Conservation (phyloP, 2,329 filamentous ascomycete species). For the Claviceps sp. region DNA sequence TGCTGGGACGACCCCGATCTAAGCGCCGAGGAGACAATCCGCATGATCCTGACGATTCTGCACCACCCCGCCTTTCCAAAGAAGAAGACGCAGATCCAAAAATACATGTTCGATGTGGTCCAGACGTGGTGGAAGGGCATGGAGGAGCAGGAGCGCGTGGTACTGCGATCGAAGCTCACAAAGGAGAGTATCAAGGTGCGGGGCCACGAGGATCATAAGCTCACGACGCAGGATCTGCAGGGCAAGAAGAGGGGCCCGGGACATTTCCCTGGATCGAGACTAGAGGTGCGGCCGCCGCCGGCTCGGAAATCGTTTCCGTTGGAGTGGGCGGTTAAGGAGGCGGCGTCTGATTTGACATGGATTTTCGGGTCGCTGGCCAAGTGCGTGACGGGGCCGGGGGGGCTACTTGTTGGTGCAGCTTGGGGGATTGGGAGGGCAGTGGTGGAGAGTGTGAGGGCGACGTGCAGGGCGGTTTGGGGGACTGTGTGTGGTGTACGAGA, state of each 20-base stretch:
- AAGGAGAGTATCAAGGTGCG: slow-evolving; percentile 14
- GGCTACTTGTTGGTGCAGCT: background rate
- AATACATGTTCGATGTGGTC: slow-evolving; percentile 71
- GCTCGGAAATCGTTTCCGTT: slow-evolving; percentile 11
- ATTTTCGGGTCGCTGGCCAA: slow-evolving; percentile 8
- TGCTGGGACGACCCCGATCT: slow-evolving; percentile 59
- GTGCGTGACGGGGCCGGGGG: slow-evolving; percentile 4
- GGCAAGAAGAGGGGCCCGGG: slow-evolving; percentile 13
- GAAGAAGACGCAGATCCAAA: slow-evolving; percentile 58
- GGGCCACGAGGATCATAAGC: slow-evolving; percentile 16
- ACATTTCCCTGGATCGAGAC: slow-evolving; percentile 14
- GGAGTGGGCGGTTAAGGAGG: slow-evolving; percentile 11
- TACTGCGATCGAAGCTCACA: slow-evolving; percentile 12
- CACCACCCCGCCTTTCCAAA: slow-evolving; percentile 75
- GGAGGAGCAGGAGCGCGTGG: slow-evolving; percentile 10
- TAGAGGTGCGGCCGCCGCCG: slow-evolving; percentile 11
- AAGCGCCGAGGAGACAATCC: slow-evolving; percentile 58
- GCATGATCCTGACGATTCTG: slow-evolving; percentile 63
- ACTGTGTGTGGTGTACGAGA: background rate
- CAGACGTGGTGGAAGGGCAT: slow-evolving; percentile 56
- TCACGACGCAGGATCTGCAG: slow-evolving; percentile 13
- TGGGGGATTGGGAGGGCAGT: background rate
- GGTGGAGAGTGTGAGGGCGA: background rate
- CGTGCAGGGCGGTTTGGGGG: background rate
- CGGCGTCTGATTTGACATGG: slow-evolving; percentile 11